phyloP scores from a whole-genome alignment of 1,139 yeast genomes.

The Yamadazyma buinensis region DNA sequence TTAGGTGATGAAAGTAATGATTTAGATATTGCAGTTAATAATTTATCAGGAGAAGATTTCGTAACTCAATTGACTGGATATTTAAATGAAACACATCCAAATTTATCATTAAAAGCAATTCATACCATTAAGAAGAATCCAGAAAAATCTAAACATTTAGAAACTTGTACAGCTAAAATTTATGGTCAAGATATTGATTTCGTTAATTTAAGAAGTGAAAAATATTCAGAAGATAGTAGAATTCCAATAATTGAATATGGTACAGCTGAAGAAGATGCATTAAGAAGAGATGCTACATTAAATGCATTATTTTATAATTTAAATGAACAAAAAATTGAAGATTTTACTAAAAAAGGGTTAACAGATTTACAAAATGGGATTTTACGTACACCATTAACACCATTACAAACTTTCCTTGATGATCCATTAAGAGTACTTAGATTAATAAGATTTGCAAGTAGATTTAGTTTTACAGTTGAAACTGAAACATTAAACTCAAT shows the following conservation, averaged over 20 bases:
- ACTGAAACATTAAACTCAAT: conserved; percentile 59
- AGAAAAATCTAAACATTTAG: conserved; percentile 91
- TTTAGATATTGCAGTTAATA: conserved; percentile 85
- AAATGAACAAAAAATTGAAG: conserved; percentile 66
- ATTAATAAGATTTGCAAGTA: conserved; percentile 78
- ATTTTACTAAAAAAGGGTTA: conserved; percentile 73
- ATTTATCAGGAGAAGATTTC: conserved; percentile 80
- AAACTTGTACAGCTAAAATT: conserved; percentile 88
- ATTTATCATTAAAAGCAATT: conserved; percentile 45
- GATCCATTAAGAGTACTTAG: conserved; percentile 91
- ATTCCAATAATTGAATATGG: conserved; percentile 80
- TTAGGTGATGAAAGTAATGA: conserved; percentile 79
- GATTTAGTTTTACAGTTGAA: conserved; percentile 68
- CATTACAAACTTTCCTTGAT: conserved; percentile 80
- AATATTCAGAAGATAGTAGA: conserved; percentile 75
- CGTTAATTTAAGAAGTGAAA: conserved; percentile 86
- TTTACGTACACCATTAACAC: conserved; percentile 82
- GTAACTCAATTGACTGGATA: conserved; percentile 63
- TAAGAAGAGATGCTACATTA: conserved; percentile 90
- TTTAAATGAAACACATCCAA: conserved; percentile 41
- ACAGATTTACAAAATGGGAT: conserved; percentile 66
- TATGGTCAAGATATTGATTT: conserved; percentile 84
- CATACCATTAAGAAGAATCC: conserved; percentile 92
- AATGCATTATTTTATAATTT: conserved; percentile 89
- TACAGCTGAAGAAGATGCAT: conserved; percentile 88